Base-by-base conservation (phyloP, 169 alveolate genomes). In the Cyclospora cayetanensis region DNA sequence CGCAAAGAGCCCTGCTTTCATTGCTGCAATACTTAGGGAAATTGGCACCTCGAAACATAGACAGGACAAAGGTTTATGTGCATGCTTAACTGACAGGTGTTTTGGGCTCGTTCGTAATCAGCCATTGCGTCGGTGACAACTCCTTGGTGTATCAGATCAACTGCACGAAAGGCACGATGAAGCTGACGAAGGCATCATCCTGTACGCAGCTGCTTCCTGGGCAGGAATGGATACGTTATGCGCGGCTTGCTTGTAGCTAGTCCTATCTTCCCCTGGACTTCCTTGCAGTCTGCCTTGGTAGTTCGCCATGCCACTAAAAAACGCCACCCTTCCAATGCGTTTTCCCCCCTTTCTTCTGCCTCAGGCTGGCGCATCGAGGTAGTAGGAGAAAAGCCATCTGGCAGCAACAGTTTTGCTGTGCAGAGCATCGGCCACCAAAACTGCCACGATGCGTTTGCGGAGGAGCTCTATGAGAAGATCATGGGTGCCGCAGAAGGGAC, bases 381-480 rank as follows among this genome's bases (percentile, higher is more conserved):
- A 35, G 12, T 25, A 3, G 65, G 66, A 1, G 86, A 42, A 22
- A 76, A 76, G 65, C 66, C 9, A 27, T 42, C 86, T 7, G 65
- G 86, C 43, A 27, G 66, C 86, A 42, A 39, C 25, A 76, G 55
- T 15, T 34, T 52, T 34, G 93, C 93, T 2, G 76, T 90, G 27
- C 93, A 90, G 76, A 70, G 87, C 25, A 77, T 90, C n/a, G 93
- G 90, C 31, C 93, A 90, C 63, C 93, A 90, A 31, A 90, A 90
- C 85, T 50, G 90, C 35, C 93, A 90, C 85, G 93, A 90, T 29
- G 93, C 93, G 18, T 90, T 85, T 68, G 70, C 84, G 27, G 60
- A 31, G 35, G 91, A 90, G 39, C 83, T 90, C 35, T 90, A 76
- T 55, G 90, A 77, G 77, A 90, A 79, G 85, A 76, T 60, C 0